Conservation (phyloP, 768 basidiomycete genomes). For the Suillus alpinus region DNA sequence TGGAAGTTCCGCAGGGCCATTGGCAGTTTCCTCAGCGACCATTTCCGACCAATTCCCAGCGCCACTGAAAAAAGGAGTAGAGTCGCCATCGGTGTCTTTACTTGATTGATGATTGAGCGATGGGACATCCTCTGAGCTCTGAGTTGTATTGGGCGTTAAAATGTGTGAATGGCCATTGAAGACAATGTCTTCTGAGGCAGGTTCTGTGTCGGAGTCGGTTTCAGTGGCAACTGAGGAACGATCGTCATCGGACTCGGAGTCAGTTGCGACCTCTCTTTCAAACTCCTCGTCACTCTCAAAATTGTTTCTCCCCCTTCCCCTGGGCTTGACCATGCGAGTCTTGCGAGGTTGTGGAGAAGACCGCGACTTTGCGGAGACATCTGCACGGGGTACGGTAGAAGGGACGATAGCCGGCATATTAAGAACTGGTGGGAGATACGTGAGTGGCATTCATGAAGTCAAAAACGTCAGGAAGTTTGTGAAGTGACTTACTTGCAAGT, state of each 20-base stretch:
- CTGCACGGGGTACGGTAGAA: conserved; percentile 32
- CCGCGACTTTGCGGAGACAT: conserved; percentile 29
- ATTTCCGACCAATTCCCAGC: conserved; percentile 76
- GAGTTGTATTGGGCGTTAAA: conserved; percentile 67
- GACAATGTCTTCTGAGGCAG: conserved; percentile 60
- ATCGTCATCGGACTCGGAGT: conserved; percentile 65
- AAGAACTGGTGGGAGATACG: conserved; percentile 14
- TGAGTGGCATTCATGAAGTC: conserved; percentile 8
- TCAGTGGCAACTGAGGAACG: conserved; percentile 56
- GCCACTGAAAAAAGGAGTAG: conserved; percentile 52
- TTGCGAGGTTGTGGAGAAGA: conserved; percentile 31
- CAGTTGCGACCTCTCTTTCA: conserved; percentile 65
- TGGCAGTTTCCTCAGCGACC: conserved; percentile 70
- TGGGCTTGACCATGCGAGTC: conserved; percentile 50
- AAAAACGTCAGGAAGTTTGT: conserved; percentile 19
- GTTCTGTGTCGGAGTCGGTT: conserved; percentile 72
- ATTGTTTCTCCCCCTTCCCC: conserved; percentile 57
- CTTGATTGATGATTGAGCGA: conserved; percentile 25
- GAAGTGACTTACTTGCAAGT: conserved; percentile 33
- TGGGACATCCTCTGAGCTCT: conserved; percentile 48
- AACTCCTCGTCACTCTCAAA: conserved; percentile 79
- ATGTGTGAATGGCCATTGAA: conserved; percentile 49
- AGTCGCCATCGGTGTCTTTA: conserved; percentile 28
- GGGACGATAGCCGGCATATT: conserved; percentile 47
- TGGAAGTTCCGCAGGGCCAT: conserved; percentile 66